Base-by-base conservation (phyloP, 148 eudicot genomes). In the Rhododendron williamsianum region DNA sequence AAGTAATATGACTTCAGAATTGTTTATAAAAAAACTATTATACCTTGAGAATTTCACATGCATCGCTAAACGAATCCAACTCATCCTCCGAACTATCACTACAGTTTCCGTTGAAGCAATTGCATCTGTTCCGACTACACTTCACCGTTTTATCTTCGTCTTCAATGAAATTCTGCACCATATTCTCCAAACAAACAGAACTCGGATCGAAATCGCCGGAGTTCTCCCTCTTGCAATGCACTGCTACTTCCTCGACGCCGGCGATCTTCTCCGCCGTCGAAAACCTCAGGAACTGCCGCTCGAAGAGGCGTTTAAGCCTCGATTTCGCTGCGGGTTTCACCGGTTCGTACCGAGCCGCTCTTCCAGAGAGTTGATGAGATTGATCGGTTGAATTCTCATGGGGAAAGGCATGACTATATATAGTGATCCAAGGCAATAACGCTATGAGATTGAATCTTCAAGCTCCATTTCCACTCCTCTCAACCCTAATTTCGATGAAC, bases 111-210 rank as follows among this genome's bases (percentile, higher is more conserved):
- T 92, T 93, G 73, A 94, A 92, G 90, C 98, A 96, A 82, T 92
- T 91, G 86, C 97, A 95, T 4, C 91, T 86, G 71, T 88, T 89
- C 35, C 91, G 84, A 3, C 91, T 90, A 41, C 95, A 91, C 87
- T 86, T 88, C 25, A 73, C 81, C 25, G 89, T 81, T 79, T 90
- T 92, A 71, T 95, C 94, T 81, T 88, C 91, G 73, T 95, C 96
- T 76, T 96, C 98, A 4, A 96, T 91, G 82, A 94, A 96, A 90
- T 92, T 96, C 92, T 92, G 91, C 27, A 96, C 99, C 98, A 96
- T 95, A 33, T 94, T 95, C 16, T 92, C 96, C 54, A 96, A 87
- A 73, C 99, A 96, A 23, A 96, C 89, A 19, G 98, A 95, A 85
- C 95, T 92, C 82, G 99, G 99, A 83, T 96, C 99, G 23, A 91